Percentiles rank a stretch among this genome's conserved stretches.
phyloP scores from a whole-genome alignment of 352 stramenopile genomes.

The Peronospora belbahrii region DNA sequence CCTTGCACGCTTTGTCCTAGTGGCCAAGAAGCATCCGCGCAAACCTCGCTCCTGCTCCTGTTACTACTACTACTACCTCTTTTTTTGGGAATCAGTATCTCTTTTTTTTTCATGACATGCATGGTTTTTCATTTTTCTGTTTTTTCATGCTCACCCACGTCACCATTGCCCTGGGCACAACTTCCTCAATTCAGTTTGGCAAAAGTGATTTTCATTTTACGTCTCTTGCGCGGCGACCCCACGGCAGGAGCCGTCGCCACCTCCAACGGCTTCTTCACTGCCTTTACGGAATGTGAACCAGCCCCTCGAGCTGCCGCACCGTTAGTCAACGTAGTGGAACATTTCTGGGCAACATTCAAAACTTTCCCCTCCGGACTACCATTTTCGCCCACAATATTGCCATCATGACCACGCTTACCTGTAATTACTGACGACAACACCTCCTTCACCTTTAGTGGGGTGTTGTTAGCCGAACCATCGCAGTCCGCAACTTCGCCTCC shows the following conservation, averaged over 20 bases:
- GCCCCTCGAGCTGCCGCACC: slow-evolving; percentile 17
- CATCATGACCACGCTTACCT: slow-evolving; percentile 42
- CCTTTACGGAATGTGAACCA: slow-evolving; percentile 29
- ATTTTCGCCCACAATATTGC: slow-evolving; percentile 9
- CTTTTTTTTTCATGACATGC: slow-evolving; percentile 29
- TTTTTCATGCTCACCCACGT: slow-evolving; percentile 30
- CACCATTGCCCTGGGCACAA: slow-evolving; percentile 23
- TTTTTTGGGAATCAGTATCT: slow-evolving; percentile 26
- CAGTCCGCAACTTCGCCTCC: slow-evolving; percentile 11
- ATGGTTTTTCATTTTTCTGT: slow-evolving; percentile 31
- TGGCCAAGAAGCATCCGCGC: slow-evolving; percentile 12
- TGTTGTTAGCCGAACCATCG: slow-evolving; percentile 12
- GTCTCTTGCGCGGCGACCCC: slow-evolving; percentile 76
- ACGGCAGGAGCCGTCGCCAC: slow-evolving; percentile 31
- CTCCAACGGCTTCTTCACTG: slow-evolving; percentile 39
- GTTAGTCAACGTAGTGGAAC: slow-evolving; percentile 23
- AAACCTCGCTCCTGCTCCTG: slow-evolving; percentile 7
- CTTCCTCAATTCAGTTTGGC: slow-evolving; percentile 75
- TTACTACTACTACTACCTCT: slow-evolving; percentile 24
- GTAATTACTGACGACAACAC: slow-evolving; percentile 14
- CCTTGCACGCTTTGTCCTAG: slow-evolving; percentile 10
- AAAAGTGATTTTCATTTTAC: slow-evolving; percentile 91
- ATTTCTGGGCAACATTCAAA: slow-evolving; percentile 11
- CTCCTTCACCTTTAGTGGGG: slow-evolving; percentile 32
- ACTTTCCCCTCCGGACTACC: slow-evolving; percentile 20